Percentiles rank a stretch among this genome's conserved stretches.
Evolutionary conservation across 2,329 filamentous ascomycete genomes (phyloP).

Genomic region (Dendrostoma leiphaemia): DNA sequence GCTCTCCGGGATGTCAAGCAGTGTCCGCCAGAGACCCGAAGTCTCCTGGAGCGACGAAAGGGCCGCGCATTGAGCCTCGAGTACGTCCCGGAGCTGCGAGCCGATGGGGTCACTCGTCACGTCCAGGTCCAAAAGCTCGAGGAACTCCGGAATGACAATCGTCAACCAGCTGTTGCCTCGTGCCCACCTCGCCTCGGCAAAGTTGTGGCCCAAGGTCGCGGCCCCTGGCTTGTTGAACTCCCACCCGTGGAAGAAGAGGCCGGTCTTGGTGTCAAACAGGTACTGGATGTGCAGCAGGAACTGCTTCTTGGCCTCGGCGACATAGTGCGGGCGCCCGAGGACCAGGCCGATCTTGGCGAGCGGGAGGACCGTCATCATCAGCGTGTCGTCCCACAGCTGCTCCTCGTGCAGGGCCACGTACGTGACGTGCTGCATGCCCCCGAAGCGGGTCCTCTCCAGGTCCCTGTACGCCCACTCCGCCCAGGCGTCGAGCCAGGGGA

Average conservation of each 20-base stretch:
- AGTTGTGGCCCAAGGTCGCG: constrained; percentile 59
- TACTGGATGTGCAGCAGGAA: constrained; percentile 78
- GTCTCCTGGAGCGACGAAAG: constrained; percentile 57
- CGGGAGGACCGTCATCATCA: constrained; percentile 85
- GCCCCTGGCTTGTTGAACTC: constrained; percentile 53
- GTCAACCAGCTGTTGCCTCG: constrained; percentile 72
- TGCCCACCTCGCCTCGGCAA: constrained; percentile 57
- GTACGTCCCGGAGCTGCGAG: constrained; percentile 56
- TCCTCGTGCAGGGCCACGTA: constrained; percentile 69
- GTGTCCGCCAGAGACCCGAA: constrained; percentile 70
- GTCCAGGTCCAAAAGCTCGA: constrained; percentile 67
- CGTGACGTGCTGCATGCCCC: constrained; percentile 73
- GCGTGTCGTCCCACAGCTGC: constrained; percentile 81
- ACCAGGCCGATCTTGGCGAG: constrained; percentile 76
- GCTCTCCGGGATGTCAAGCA: constrained; percentile 64
- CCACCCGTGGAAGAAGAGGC: constrained; percentile 82
- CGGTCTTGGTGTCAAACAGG: constrained; percentile 68
- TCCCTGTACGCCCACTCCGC: constrained; percentile 82
- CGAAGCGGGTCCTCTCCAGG: constrained; percentile 67
- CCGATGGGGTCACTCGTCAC: constrained; percentile 61
- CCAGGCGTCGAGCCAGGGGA: constrained; percentile 78
- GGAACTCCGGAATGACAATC: constrained; percentile 79
- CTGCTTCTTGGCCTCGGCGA: constrained; percentile 75
- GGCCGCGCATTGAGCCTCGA: constrained; percentile 68
- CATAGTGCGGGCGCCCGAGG: constrained; percentile 67